Conservation (phyloP, 2,329 filamentous ascomycete genomes). For the Cladosporium sp. region DNA sequence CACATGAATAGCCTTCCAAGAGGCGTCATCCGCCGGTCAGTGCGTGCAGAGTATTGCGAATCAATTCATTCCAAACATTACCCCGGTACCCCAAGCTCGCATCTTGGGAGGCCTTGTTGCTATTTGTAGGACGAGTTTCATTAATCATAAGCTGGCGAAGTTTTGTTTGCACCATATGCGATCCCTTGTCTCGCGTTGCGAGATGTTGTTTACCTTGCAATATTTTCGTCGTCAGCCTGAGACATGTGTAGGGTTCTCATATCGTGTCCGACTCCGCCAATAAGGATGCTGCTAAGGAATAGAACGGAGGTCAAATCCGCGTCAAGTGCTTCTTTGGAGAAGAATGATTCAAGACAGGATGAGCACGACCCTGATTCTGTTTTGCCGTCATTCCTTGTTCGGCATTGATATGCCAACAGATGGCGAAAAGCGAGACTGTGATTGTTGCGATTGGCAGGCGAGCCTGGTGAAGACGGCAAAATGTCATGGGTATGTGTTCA, state of each 20-base stretch:
- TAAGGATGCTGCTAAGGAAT: no score
- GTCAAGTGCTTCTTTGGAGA: neutral
- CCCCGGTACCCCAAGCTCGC: neutral
- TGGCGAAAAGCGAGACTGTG: neutral
- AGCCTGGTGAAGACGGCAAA: neutral
- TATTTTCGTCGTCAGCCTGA: neutral
- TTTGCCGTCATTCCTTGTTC: no score
- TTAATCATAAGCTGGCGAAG: no score
- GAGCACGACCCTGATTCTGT: no score
- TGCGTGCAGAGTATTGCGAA: slow-evolving; percentile 5
- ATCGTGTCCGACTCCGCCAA: no score
- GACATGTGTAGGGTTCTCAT: neutral
- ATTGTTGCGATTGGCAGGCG: neutral
- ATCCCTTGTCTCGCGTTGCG: no score
- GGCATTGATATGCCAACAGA: no score
- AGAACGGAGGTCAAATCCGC: neutral
- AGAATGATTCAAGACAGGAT: no score
- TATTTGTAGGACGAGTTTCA: slow-evolving; percentile 2
- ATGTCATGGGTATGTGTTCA: no score
- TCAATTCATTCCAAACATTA: slow-evolving; percentile 2
- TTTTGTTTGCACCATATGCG: no score
- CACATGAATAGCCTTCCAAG: neutral
- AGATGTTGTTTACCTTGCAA: no score
- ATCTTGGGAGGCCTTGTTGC: neutral
- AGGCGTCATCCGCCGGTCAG: slow-evolving; percentile 10